These are phyloP conservation scores for Hsuehochloa calcarea DNA, from an alignment of 176 grass and related monocot species.

Conservation along the genomic window DNA sequence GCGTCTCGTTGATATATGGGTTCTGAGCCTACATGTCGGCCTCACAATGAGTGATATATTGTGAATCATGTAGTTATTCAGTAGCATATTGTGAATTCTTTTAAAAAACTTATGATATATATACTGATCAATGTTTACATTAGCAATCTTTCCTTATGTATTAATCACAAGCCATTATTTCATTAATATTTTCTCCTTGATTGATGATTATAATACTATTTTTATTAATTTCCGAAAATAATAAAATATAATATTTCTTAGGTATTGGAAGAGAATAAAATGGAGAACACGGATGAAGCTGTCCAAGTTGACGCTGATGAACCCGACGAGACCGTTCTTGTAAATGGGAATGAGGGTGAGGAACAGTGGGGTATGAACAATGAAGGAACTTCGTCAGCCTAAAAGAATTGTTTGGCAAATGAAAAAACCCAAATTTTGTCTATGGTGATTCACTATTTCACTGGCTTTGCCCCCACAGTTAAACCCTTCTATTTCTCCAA, in stretches of 20 bases:
- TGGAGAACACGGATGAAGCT: conserved; percentile 63
- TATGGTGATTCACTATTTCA: conserved; percentile 51
- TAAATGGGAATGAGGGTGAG: conserved; percentile 94
- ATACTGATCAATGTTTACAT: conserved; percentile 16
- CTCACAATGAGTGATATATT: too few relatives aligned
- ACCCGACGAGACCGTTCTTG: conserved; percentile 58
- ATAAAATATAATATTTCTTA: conserved; percentile 18
- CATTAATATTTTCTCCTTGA: conserved; percentile 10
- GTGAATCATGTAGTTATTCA: too few relatives aligned
- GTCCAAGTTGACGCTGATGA: conserved; percentile 65
- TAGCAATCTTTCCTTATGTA: neutral
- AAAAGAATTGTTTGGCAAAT: conserved; percentile 48
- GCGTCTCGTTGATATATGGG: too few relatives aligned
- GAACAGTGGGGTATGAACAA: conserved; percentile 78
- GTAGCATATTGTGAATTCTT: neutral
- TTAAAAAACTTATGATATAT: neutral
- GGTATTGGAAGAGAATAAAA: conserved; percentile 41
- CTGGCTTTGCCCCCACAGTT: conserved; percentile 11
- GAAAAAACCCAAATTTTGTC: conserved; percentile 47
- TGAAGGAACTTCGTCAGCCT: conserved; percentile 53
- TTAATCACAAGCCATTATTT: conserved; percentile 21
- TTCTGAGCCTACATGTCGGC: too few relatives aligned
- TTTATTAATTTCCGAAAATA: conserved; percentile 5
- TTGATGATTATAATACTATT: neutral
- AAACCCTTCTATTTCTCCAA: neutral